Evolutionary conservation across 352 stramenopile genomes (phyloP).

Genomic region (Globisporangium okanoganense): DNA sequence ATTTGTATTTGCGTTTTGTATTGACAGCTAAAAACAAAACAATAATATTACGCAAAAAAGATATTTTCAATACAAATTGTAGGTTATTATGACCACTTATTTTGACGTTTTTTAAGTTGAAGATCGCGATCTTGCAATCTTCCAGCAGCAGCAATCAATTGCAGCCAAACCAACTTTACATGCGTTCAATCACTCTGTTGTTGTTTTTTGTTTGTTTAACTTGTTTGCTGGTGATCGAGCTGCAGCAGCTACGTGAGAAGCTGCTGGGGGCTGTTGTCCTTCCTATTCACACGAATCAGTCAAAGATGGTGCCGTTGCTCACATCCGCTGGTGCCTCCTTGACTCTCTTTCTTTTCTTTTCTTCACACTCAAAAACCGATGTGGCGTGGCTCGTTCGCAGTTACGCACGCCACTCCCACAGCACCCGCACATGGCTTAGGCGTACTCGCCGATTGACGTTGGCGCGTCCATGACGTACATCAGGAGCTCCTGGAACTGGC

Average conservation of each 20-base stretch:
- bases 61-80: no score
- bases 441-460: slow-evolving; percentile 10
- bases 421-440: neutral
- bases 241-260: neutral
- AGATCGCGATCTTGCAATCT: no score
- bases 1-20: no score
- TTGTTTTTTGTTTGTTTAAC: neutral
- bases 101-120: no score
- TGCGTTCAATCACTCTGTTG: no score
- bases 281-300: neutral
- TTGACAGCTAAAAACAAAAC: no score
- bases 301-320: neutral
- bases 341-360: neutral
- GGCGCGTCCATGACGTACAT: slow-evolving; percentile 27
- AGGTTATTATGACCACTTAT: no score
- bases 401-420: neutral
- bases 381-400: neutral
- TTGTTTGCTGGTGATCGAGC: neutral
- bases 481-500: slow-evolving; percentile 30
- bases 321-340: neutral
- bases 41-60: no score
- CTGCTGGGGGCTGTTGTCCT: no score
- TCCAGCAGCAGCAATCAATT: no score
- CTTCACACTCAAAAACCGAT: neutral
- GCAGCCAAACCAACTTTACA: no score